Conservation (phyloP, 148 eudicot genomes). For the Arctostaphylos glauca region DNA sequence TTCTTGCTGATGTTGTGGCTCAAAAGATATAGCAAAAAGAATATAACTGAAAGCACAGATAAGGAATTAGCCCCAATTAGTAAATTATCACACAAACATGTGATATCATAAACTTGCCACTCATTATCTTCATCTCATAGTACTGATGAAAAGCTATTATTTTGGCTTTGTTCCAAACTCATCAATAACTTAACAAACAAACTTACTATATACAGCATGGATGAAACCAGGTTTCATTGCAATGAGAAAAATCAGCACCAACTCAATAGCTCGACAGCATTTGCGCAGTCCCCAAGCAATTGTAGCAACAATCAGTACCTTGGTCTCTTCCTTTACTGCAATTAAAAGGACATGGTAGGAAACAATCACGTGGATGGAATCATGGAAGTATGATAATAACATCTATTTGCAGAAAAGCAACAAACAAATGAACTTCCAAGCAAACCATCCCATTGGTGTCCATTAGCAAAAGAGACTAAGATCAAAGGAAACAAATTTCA, state of each 20-base stretch:
- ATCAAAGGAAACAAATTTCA: conserved; percentile 4
- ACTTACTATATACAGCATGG: conserved; percentile 88
- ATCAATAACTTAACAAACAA: conserved; percentile 12
- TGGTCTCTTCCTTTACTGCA: conserved; percentile 88
- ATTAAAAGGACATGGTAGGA: conserved; percentile 16
- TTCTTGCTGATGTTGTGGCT: conserved; percentile 67
- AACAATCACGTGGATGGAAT: neutral
- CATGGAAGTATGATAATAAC: conserved; percentile 4
- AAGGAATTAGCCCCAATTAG: conserved; percentile 21
- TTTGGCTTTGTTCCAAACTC: neutral
- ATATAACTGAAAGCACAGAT: conserved; percentile 74
- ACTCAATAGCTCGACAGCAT: conserved; percentile 84
- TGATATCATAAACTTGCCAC: neutral
- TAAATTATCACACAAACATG: neutral
- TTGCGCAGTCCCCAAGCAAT: conserved; percentile 96
- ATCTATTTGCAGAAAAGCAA: neutral
- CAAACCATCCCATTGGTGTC: neutral
- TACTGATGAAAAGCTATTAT: neutral
- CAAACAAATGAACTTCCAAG: neutral
- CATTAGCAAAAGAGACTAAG: conserved; percentile 10
- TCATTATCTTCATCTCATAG: neutral
- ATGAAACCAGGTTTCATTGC: conserved; percentile 93
- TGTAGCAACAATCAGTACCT: conserved; percentile 93
- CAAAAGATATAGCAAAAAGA: conserved; percentile 86
- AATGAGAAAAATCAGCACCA: conserved; percentile 81